phyloP scores from a whole-genome alignment of 2,329 filamentous ascomycete species.

The Remersonia thermophila region DNA sequence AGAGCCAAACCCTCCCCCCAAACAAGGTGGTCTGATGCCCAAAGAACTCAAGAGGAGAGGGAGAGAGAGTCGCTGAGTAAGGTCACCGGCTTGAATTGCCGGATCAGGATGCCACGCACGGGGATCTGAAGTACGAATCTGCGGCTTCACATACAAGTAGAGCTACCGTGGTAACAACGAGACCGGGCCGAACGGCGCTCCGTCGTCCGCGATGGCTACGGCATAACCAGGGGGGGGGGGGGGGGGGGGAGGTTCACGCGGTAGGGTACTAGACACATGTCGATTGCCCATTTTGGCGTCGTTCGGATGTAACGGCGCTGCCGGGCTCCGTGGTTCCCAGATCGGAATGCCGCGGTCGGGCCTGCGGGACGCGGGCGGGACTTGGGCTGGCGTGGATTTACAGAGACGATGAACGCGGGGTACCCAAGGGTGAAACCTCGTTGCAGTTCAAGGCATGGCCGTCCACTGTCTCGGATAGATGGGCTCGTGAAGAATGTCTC shows the following conservation, averaged over 20 bases:
- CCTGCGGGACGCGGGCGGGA: too few relatives aligned
- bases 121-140: not conserved
- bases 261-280: too few relatives aligned
- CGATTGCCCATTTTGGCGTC: not conserved
- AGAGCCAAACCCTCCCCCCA: too few relatives aligned
- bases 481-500: too few relatives aligned
- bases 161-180: constrained; percentile 4
- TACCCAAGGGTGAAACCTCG: too few relatives aligned
- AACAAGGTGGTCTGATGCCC: too few relatives aligned
- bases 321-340: constrained; percentile 5
- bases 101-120: constrained; percentile 1
- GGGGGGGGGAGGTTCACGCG: too few relatives aligned
- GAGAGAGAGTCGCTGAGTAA: too few relatives aligned
- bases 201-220: not conserved
- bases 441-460: too few relatives aligned
- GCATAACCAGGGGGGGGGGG: constrained; percentile 1
- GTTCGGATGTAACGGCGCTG: constrained; percentile 4
- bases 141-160: not conserved
- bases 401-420: too few relatives aligned
- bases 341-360: constrained; percentile 4
- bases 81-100: not conserved
- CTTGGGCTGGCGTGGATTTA: not conserved
- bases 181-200: not conserved
- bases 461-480: too few relatives aligned
- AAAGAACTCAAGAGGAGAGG: too few relatives aligned